Evolutionary conservation across 2,329 filamentous ascomycete species (phyloP), one percentile per base, ranked within the genome.

Genomic region (Fusarium piperis): DNA sequence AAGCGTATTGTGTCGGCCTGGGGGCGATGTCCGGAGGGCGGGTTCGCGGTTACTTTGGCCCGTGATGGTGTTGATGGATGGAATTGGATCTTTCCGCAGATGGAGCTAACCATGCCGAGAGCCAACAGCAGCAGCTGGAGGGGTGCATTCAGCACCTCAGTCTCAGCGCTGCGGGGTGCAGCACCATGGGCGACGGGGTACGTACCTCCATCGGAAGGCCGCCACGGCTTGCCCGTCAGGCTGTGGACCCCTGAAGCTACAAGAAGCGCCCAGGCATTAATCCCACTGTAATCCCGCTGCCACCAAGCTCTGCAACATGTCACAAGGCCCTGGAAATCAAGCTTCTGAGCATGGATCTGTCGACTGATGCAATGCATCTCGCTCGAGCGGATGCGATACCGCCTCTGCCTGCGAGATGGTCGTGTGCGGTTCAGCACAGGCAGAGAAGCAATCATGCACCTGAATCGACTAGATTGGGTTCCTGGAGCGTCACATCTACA

Each of bases 101-200:
- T 62, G 58, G 41, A 70, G 69, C 69, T 72, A 63, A 48, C 44
- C 44, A 30, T 26, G 41, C 18, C 52, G 15, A 74, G 23, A n/a
- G 39, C 33, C 39, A 15, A 46, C 32, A 16, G 16, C 28, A 62
- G 56, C 62, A 65, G 71, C 71, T 74, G 68, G 71, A 74, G 71
- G 71, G 71, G 71, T 74, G 65, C 39, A 53, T 23, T 23, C 23
- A 23, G 23, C 23, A 23, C 23, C 23, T 23, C 23, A 35, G 26
- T 61, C 65, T 62, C 51, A 39, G 28, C 4, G 32, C n/a, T 70
- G 71, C 68, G 68, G 71, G 71, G 68, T 74, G 65, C 65, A 55
- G 39, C 46, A 32, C 64, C 16, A 26, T 44, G 26, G 41, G 41
- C 41, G 41, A 44, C 20, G 41, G 23, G 23, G 5, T 23, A 23